A percentile compares a stretch with the other conserved stretches of the same genome.
These are phyloP conservation scores for Aspergillus hiratsukae DNA, from an alignment of 2,329 filamentous ascomycete species.

Conservation along the genomic window DNA sequence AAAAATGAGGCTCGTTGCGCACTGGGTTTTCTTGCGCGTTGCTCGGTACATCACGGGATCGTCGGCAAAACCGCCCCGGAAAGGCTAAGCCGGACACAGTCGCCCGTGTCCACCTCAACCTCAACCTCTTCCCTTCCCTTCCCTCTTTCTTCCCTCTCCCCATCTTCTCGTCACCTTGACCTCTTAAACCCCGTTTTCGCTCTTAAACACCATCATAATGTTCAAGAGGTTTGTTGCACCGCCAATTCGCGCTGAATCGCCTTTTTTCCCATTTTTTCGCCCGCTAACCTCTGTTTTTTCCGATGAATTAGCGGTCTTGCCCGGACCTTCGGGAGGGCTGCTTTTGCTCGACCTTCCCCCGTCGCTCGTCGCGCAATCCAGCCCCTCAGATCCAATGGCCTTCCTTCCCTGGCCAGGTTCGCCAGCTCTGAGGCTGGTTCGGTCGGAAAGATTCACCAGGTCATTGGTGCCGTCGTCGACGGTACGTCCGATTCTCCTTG, in stretches of 20 bases:
- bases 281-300: conserved; percentile 18
- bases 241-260: conserved; percentile 16
- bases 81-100: conserved; percentile 34
- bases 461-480: conserved; percentile 99
- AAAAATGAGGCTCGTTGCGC: background rate
- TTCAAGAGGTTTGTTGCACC: conserved; percentile 54
- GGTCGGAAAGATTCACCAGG: conserved; percentile 67
- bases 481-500: conserved; percentile 56
- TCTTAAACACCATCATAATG: conserved; percentile 52
- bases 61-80: conserved; percentile 42
- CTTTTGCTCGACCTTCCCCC: conserved; percentile 53
- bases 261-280: conserved; percentile 13
- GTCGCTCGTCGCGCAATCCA: conserved; percentile 54
- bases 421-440: conserved; percentile 55
- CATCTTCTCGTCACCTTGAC: conserved; percentile 32
- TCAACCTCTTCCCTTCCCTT: conserved; percentile 26
- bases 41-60: conserved; percentile 40
- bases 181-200: conserved; percentile 35
- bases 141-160: conserved; percentile 29
- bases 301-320: conserved; percentile 55
- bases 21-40: conserved; percentile 6
- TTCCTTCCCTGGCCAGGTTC: conserved; percentile 58
- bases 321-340: conserved; percentile 59
- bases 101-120: conserved; percentile 27
- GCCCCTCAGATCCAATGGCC: conserved; percentile 53